Percentiles rank a stretch among this genome's conserved stretches.
These are phyloP conservation scores for Anaeromyces robustus DNA, from an alignment of 192 early-diverging fungal species.

Conservation along the genomic window DNA sequence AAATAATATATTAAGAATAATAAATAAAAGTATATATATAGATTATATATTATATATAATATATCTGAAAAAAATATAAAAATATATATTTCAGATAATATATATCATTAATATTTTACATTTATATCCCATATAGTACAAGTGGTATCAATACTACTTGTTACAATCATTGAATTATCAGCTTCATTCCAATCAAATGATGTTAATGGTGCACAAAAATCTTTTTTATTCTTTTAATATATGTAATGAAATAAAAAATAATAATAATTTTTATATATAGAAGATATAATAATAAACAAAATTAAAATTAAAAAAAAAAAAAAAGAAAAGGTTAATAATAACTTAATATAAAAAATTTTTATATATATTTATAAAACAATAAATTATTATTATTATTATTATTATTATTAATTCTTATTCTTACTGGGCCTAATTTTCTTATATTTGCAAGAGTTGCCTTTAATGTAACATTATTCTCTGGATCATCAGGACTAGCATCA, in stretches of 20 bases:
- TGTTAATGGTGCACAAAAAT: conserved; percentile 79
- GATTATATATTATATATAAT: too few species aligned
- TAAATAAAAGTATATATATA: conserved; percentile 1
- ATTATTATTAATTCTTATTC: conserved; percentile 4
- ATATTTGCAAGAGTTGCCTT: neutral
- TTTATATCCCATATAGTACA: conserved; percentile 98
- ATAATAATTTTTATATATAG: too few species aligned
- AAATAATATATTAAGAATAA: neutral
- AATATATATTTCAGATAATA: conserved; percentile 4
- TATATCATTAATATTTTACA: conserved; percentile 6
- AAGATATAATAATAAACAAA: too few species aligned
- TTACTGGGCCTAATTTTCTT: conserved; percentile 11
- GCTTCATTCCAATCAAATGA: conserved; percentile 95
- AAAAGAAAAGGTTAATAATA: too few species aligned
- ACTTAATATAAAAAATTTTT: too few species aligned
- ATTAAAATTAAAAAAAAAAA: neutral
- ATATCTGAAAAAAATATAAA: conserved; percentile 7
- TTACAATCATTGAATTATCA: conserved; percentile 71
- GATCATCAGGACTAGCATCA: neutral
- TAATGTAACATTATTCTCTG: neutral
- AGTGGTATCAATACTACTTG: conserved; percentile 95
- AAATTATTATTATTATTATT: neutral
- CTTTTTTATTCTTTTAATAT: conserved; percentile 28
- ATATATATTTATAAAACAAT: too few species aligned
- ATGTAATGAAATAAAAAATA: neutral